A percentile compares a stretch with the other conserved stretches of the same genome.
These are phyloP conservation scores for Phaeotremella fagi DNA, from an alignment of 768 basidiomycete species.

Conservation along the genomic window DNA sequence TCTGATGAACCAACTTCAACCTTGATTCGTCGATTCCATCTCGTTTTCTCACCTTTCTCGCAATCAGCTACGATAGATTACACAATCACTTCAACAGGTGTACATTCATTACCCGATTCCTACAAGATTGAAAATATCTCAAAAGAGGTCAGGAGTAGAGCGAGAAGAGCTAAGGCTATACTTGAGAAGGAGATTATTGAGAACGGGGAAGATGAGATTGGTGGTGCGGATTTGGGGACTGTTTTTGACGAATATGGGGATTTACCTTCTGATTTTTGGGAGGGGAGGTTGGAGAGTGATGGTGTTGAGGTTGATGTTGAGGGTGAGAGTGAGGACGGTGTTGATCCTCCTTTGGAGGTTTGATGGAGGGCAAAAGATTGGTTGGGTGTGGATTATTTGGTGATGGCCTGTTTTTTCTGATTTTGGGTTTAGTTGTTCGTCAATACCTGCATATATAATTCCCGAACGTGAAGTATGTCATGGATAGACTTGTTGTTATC, in stretches of 20 bases:
- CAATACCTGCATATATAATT: constrained; percentile 1
- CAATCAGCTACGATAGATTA: constrained; percentile 66
- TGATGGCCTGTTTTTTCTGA: no score
- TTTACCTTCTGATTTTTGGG: constrained; percentile 33
- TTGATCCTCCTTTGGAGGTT: not conserved
- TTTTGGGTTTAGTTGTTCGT: no score
- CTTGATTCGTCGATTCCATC: constrained; percentile 65
- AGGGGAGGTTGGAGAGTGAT: not conserved
- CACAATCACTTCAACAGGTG: constrained; percentile 62
- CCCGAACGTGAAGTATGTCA: no score
- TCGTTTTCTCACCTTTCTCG: constrained; percentile 70
- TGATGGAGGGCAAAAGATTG: no score
- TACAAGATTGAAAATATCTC: constrained; percentile 17
- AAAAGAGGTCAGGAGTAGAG: constrained; percentile 5
- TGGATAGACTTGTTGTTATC: no score
- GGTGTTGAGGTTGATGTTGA: not conserved
- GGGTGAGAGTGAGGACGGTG: not conserved
- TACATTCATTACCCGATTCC: constrained; percentile 45
- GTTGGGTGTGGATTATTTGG: no score
- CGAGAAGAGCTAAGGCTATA: not conserved
- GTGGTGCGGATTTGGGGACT: not conserved
- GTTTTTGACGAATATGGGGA: constrained; percentile 31
- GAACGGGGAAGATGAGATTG: not conserved
- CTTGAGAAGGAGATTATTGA: not conserved
- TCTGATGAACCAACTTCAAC: constrained; percentile 43